These are phyloP conservation scores for Pichiaceae sp. DNA, from an alignment of 1,139 yeast genomes.

Conservation along the genomic window DNA sequence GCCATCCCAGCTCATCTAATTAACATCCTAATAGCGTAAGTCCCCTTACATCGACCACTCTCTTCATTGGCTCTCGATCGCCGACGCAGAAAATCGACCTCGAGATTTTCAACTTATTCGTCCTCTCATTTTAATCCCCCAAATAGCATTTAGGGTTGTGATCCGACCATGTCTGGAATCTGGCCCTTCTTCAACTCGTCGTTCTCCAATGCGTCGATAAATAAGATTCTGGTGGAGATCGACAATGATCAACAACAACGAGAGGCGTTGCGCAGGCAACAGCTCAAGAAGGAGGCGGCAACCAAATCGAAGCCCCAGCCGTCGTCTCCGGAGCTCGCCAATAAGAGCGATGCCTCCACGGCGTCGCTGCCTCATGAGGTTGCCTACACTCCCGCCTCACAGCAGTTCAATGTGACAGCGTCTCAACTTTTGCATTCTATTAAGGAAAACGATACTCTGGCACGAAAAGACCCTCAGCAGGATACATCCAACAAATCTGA, in stretches of 20 bases:
- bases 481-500: neutral
- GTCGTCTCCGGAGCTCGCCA: neutral
- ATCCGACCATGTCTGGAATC: conserved; percentile 25
- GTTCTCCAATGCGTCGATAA: conserved; percentile 25
- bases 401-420: conserved; percentile 21
- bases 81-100: no score
- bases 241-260: conserved; percentile 21
- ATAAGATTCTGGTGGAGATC: conserved; percentile 24
- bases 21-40: no score
- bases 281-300: neutral
- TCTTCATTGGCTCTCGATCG: no score
- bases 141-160: no score
- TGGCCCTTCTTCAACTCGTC: conserved; percentile 28
- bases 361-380: conserved; percentile 7
- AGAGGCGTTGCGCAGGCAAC: conserved; percentile 7
- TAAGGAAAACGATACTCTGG: conserved; percentile 18
- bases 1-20: no score
- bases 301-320: neutral
- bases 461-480: neutral
- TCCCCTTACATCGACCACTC: no score
- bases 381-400: conserved; percentile 16
- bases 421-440: conserved; percentile 24
- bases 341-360: neutral
- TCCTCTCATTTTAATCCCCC: no score
- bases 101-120: no score